Conservation (phyloP, 768 basidiomycete genomes). For the Leucocoprinus sp. region DNA sequence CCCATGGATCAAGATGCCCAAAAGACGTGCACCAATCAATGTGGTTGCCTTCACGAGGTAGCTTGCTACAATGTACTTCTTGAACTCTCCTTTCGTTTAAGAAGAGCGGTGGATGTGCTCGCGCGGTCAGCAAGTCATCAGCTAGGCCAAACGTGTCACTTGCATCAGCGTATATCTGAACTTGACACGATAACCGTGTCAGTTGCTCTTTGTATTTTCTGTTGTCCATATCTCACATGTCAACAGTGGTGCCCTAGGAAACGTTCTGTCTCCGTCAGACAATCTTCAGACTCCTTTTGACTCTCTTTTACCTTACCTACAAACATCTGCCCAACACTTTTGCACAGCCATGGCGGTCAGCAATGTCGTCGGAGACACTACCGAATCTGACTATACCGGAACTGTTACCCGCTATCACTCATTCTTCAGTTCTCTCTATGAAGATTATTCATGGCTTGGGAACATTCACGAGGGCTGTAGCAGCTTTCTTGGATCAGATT, state of each 20-base stretch:
- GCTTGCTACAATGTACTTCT: slow-evolving; percentile 49
- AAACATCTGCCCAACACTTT: slow-evolving; percentile 7
- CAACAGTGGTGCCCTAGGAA: slow-evolving; percentile 17
- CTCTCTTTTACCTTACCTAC: slow-evolving; percentile 1
- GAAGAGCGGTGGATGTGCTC: slow-evolving; percentile 49
- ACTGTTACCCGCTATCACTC: slow-evolving; percentile 17
- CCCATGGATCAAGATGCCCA: slow-evolving; percentile 20
- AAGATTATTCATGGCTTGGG: slow-evolving; percentile 58
- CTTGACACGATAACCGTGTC: slow-evolving; percentile 18
- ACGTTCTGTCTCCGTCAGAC: slow-evolving; percentile 24
- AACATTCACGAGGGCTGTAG: slow-evolving; percentile 33
- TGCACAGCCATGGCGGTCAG: slow-evolving; percentile 13
- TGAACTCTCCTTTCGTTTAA: slow-evolving; percentile 56
- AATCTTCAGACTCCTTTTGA: slow-evolving; percentile 10
- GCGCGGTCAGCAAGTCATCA: slow-evolving; percentile 36
- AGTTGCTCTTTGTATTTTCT: slow-evolving; percentile 1
- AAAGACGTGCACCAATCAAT: slow-evolving; percentile 31
- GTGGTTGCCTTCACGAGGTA: slow-evolving; percentile 50
- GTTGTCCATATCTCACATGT: neutral
- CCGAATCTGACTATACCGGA: slow-evolving; percentile 25
- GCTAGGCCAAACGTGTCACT: slow-evolving; percentile 26
- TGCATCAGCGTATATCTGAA: slow-evolving; percentile 39
- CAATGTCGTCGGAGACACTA: slow-evolving; percentile 11
- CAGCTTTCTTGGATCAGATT: no score
- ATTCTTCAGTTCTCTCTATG: slow-evolving; percentile 30